These are phyloP conservation scores for Tetracladium marchalianum DNA, from an alignment of 495 filamentous ascomycete genomes.

Conservation along the genomic window DNA sequence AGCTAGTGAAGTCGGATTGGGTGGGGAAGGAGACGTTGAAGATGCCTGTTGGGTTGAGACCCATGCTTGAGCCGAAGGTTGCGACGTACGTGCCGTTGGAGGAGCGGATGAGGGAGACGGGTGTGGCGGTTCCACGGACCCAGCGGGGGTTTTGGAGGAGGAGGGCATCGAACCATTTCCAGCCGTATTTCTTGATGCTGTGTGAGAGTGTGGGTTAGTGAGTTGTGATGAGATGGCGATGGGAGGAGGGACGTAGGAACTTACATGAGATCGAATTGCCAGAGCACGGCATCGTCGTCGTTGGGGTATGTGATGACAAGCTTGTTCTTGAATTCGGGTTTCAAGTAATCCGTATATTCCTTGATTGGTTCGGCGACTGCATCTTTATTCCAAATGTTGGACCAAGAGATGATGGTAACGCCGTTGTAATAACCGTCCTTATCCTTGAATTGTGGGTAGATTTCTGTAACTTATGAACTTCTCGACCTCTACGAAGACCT, in stretches of 20 bases:
- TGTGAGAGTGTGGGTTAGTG: no score
- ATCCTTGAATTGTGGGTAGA: slow-evolving; percentile 21
- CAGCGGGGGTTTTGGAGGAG: slow-evolving; percentile 24
- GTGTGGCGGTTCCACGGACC: slow-evolving; percentile 27
- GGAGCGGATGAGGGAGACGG: slow-evolving; percentile 12
- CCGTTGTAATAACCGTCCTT: slow-evolving; percentile 17
- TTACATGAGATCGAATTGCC: slow-evolving; percentile 25
- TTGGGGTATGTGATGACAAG: slow-evolving; percentile 30
- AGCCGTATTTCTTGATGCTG: slow-evolving; percentile 23
- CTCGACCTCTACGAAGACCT: no score
- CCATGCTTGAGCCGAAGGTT: neutral
- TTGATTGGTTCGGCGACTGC: slow-evolving; percentile 6
- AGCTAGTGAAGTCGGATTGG: neutral
- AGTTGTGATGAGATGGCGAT: neutral
- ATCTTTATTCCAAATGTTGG: slow-evolving; percentile 12
- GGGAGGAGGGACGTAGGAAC: neutral
- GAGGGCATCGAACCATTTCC: slow-evolving; percentile 27
- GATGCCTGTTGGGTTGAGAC: slow-evolving; percentile 4
- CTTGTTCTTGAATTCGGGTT: slow-evolving; percentile 26
- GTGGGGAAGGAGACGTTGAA: no score
- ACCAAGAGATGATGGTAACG: slow-evolving; percentile 14
- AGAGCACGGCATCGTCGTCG: slow-evolving; percentile 29
- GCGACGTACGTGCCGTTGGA: slow-evolving; percentile 13
- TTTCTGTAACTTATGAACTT: neutral
- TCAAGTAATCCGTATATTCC: slow-evolving; percentile 21